Percentiles rank a stretch among this genome's conserved stretches.
Evolutionary conservation across 2,329 filamentous ascomycete species (phyloP).

Genomic region (Penicillium corylophilum): DNA sequence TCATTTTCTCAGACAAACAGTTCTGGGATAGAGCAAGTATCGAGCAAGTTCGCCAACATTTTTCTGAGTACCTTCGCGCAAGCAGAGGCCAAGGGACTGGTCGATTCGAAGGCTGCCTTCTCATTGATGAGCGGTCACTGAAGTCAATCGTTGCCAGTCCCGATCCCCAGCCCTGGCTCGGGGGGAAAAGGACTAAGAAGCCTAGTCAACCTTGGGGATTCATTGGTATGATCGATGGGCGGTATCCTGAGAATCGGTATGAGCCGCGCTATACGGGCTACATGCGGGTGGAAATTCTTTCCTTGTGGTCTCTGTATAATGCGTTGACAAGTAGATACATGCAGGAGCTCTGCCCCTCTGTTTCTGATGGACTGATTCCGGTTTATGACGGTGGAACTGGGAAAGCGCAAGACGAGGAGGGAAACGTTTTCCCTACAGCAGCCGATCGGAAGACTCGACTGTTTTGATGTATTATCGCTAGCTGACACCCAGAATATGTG

Average conservation of each 20-base stretch:
- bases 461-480: too few relatives aligned
- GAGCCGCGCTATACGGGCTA: not conserved
- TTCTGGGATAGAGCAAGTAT: conserved; percentile 3
- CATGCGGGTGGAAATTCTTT: conserved; percentile 1
- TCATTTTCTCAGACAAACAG: conserved; percentile 1
- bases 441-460: too few relatives aligned
- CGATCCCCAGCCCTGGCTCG: not conserved
- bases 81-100: not conserved
- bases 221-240: conserved; percentile 5
- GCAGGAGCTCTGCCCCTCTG: not conserved
- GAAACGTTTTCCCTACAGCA: not conserved
- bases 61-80: conserved; percentile 2
- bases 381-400: conserved; percentile 3
- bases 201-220: not conserved
- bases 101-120: conserved; percentile 3
- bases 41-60: conserved; percentile 5
- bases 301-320: not conserved
- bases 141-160: conserved; percentile 1
- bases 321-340: not conserved
- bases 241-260: conserved; percentile 3
- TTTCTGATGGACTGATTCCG: conserved; percentile 1
- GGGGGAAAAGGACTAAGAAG: not conserved
- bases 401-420: conserved; percentile 1
- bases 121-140: conserved; percentile 5
- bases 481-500: too few relatives aligned